These are phyloP conservation scores for Colletotrichum nymphaeae DNA, from an alignment of 2,329 filamentous ascomycete species.

Conservation along the genomic window DNA sequence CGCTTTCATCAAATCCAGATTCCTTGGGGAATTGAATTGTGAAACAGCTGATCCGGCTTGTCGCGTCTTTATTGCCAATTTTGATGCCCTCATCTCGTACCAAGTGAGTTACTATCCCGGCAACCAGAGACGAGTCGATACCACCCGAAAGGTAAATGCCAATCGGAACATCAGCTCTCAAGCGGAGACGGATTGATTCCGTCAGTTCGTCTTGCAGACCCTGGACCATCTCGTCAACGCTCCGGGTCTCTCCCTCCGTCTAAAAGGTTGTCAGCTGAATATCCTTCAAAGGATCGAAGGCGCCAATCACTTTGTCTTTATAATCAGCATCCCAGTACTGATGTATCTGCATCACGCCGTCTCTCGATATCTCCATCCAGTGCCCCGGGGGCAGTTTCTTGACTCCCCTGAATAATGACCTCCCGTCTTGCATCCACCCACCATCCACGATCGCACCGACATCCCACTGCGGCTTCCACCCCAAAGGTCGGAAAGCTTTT, in stretches of 20 bases:
- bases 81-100: slow-evolving; percentile 55
- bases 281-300: rapidly evolving
- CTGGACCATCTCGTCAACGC: slow-evolving; percentile 61
- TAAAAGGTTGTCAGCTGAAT: slow-evolving; percentile 6
- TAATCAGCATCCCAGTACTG: slow-evolving; percentile 66
- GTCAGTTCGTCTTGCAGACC: slow-evolving; percentile 61
- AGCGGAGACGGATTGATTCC: slow-evolving; percentile 61
- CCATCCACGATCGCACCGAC: slow-evolving; percentile 56
- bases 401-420: slow-evolving; percentile 63
- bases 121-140: slow-evolving; percentile 66
- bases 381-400: slow-evolving; percentile 55
- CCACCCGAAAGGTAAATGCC: slow-evolving; percentile 68
- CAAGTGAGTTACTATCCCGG: slow-evolving; percentile 65
- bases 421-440: slow-evolving; percentile 55
- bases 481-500: slow-evolving; percentile 63
- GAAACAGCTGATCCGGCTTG: slow-evolving; percentile 50
- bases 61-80: slow-evolving; percentile 52
- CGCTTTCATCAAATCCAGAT: slow-evolving; percentile 61
- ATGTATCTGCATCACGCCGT: slow-evolving; percentile 47
- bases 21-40: slow-evolving; percentile 63
- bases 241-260: slow-evolving; percentile 51
- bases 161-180: slow-evolving; percentile 67
- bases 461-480: slow-evolving; percentile 65
- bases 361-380: slow-evolving; percentile 53
- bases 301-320: slow-evolving; percentile 57